Percentiles rank a stretch among this genome's conserved stretches.
Conservation (phyloP, 352 stramenopile genomes). For the Phytophthora ramorum region DNA sequence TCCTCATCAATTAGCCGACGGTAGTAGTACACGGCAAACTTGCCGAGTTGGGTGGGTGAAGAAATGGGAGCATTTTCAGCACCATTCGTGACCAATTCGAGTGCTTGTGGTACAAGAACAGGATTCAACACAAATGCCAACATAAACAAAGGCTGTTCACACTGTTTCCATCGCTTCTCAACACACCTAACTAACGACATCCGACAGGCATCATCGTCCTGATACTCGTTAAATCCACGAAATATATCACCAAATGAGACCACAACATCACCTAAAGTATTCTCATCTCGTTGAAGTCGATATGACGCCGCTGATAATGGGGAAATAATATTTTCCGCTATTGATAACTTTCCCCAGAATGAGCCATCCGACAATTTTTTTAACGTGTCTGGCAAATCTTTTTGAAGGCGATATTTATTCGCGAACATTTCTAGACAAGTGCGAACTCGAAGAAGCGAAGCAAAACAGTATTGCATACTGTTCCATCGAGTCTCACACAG, state of each 20-base stretch:
- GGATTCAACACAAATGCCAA: conserved; percentile 1
- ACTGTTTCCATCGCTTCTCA: neutral
- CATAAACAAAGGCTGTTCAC: conserved; percentile 1
- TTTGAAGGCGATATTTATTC: neutral
- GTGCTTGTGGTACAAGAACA: neutral
- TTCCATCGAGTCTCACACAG: conserved; percentile 19
- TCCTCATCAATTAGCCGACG: neutral
- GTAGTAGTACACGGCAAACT: neutral
- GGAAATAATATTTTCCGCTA: neutral
- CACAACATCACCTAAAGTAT: neutral
- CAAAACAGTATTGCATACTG: conserved; percentile 14
- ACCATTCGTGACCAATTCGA: neutral
- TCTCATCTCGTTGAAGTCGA: neutral
- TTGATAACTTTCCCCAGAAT: neutral
- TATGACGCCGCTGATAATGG: conserved; percentile 1
- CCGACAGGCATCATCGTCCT: neutral
- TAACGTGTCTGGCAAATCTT: neutral
- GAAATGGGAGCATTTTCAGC: neutral
- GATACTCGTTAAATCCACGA: neutral
- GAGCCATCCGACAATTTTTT: neutral
- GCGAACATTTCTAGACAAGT: neutral
- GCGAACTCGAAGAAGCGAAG: conserved; percentile 7
- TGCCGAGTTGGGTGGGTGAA: neutral
- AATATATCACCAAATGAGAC: neutral
- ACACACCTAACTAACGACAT: neutral